A percentile compares a stretch with the other conserved stretches of the same genome.
Conservation (phyloP, 345 rosid species). For the Aquilaria yunnanensis region DNA sequence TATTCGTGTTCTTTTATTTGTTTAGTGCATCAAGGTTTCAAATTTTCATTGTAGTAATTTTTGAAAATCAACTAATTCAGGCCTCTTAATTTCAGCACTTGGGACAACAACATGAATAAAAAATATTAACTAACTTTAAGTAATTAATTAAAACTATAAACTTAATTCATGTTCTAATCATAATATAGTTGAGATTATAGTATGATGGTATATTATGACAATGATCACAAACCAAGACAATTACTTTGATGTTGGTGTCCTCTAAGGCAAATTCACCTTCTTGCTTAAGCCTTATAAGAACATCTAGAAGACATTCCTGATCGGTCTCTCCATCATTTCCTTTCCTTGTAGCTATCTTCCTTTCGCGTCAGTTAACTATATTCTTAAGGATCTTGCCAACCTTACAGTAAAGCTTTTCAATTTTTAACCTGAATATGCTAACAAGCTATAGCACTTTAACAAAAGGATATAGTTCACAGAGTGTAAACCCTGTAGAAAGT, state of each 20-base stretch:
- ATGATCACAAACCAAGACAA: neutral
- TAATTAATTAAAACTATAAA: too few species aligned
- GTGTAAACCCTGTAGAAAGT: slow-evolving; percentile 6
- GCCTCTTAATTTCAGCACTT: too few species aligned
- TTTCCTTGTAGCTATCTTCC: neutral
- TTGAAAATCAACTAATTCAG: too few species aligned
- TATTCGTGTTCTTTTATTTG: too few species aligned
- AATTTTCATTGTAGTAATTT: too few species aligned
- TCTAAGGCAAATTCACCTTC: neutral
- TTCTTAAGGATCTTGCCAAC: slow-evolving; percentile 4
- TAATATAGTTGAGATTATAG: neutral
- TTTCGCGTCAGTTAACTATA: slow-evolving; percentile 1
- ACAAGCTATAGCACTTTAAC: slow-evolving; percentile 1
- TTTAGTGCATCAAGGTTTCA: too few species aligned
- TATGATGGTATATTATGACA: neutral
- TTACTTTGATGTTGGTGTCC: neutral
- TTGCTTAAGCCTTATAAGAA: neutral
- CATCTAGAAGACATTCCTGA: neutral
- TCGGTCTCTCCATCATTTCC: neutral
- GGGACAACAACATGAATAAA: neutral
- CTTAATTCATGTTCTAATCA: too few species aligned
- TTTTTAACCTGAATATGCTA: neutral
- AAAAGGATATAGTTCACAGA: slow-evolving; percentile 12
- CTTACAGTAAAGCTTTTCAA: slow-evolving; percentile 9
- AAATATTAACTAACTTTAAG: neutral